phyloP scores from a whole-genome alignment of 2,329 filamentous ascomycete genomes.

The Pyrenochaeta sp. region DNA sequence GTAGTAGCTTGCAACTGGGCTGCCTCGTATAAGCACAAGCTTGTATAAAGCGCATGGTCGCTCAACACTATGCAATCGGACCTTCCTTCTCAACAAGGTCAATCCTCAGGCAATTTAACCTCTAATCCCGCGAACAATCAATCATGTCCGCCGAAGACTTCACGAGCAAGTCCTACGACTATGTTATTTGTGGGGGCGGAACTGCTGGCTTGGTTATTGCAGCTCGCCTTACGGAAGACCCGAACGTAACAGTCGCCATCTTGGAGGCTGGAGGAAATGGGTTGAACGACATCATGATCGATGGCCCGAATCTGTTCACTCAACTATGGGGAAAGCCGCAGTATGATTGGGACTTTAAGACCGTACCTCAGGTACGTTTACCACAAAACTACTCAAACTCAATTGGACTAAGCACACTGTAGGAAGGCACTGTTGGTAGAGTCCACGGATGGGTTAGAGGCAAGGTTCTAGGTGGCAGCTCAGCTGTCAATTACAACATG shows the following conservation, averaged over 20 bases:
- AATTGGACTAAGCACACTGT: constrained; percentile 7
- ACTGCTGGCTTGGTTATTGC: constrained; percentile 43
- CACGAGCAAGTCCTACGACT: constrained; percentile 34
- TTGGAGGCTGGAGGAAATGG: constrained; percentile 42
- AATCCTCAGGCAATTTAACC: background rate
- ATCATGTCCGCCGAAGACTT: constrained; percentile 36
- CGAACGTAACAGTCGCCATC: constrained; percentile 34
- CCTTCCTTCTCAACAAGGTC: background rate
- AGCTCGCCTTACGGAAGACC: constrained; percentile 38
- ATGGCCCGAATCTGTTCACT: constrained; percentile 36
- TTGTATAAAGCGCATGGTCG: background rate
- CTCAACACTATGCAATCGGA: background rate
- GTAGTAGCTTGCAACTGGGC: background rate
- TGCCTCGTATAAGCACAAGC: background rate
- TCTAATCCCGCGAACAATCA: background rate
- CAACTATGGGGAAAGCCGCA: constrained; percentile 38
- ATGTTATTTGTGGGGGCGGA: constrained; percentile 33
- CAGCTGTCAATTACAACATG: constrained; percentile 48
- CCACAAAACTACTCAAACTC: background rate
- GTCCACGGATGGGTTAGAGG: constrained; percentile 39
- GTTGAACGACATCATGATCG: constrained; percentile 35
- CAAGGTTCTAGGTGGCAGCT: constrained; percentile 49
- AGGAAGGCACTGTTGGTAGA: constrained; percentile 32
- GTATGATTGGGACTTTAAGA: constrained; percentile 43
- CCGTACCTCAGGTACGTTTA: constrained; percentile 38